Conservation (phyloP, 2,329 filamentous ascomycete genomes). For the Cladophialophora immunda region DNA sequence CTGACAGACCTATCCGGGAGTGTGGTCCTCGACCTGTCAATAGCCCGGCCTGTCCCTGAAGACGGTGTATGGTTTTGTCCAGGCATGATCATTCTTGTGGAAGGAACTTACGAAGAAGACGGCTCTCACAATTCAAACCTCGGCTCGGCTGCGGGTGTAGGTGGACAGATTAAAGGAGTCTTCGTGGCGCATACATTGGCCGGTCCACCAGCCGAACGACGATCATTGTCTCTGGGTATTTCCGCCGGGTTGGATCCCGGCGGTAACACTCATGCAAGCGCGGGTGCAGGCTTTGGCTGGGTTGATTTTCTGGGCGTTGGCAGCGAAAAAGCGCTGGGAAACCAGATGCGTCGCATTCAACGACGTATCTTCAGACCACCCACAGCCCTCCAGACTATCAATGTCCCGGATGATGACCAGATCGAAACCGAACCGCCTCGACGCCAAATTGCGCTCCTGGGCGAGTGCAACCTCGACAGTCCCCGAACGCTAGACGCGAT, state of each 20-base stretch:
- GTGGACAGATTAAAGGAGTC: slow-evolving; percentile 88
- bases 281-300: slow-evolving; percentile 90
- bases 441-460: slow-evolving; percentile 75
- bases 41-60: slow-evolving; percentile 82
- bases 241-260: slow-evolving; percentile 55
- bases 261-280: slow-evolving; percentile 45
- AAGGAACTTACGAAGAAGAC: slow-evolving; percentile 96
- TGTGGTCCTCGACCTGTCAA: slow-evolving; percentile 81
- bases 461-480: slow-evolving; percentile 86
- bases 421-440: slow-evolving; percentile 44
- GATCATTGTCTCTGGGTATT: slow-evolving; percentile 79
- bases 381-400: not conserved
- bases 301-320: slow-evolving; percentile 94
- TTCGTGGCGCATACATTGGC: slow-evolving; percentile 92
- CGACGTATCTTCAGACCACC: slow-evolving; percentile 66
- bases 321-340: slow-evolving; percentile 83
- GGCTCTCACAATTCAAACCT: slow-evolving; percentile 74
- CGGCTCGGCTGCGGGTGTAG: slow-evolving; percentile 74
- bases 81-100: slow-evolving; percentile 94
- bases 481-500: slow-evolving; percentile 83
- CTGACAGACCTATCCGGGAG: slow-evolving; percentile 89
- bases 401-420: slow-evolving; percentile 12
- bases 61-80: slow-evolving; percentile 92
- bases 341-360: slow-evolving; percentile 84
- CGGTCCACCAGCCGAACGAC: slow-evolving; percentile 87